A percentile compares a stretch with the other conserved stretches of the same genome.
These are phyloP conservation scores for Auricularia auricula-judae DNA, from an alignment of 768 basidiomycete species.

Conservation along the genomic window DNA sequence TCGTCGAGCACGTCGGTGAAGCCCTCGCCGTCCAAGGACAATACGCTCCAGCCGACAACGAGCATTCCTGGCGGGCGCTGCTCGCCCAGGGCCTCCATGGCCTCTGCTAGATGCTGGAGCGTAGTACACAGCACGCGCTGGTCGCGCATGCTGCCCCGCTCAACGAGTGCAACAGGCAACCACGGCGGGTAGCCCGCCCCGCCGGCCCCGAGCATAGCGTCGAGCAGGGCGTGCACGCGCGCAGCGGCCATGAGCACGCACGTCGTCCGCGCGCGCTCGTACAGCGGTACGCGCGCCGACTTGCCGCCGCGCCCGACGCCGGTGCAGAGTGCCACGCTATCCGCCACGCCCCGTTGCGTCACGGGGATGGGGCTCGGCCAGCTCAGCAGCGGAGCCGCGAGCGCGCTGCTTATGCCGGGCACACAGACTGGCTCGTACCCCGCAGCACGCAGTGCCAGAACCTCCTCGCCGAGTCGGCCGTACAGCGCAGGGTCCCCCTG, in stretches of 20 bases:
- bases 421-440: constrained; percentile 79
- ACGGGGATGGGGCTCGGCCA: constrained; percentile 59
- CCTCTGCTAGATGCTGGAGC: constrained; percentile 54
- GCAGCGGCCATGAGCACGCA: constrained; percentile 95
- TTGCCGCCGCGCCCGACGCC: constrained; percentile 86
- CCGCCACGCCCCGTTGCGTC: constrained; percentile 90
- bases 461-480: constrained; percentile 89
- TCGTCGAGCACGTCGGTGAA: constrained; percentile 60
- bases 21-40: constrained; percentile 64
- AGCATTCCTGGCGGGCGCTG: constrained; percentile 96
- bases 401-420: constrained; percentile 81
- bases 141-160: constrained; percentile 89
- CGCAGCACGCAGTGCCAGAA: constrained; percentile 78
- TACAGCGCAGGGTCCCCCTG: constrained; percentile 97
- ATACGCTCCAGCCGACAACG: constrained; percentile 83
- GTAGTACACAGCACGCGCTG: constrained; percentile 79
- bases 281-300: constrained; percentile 75
- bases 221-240: constrained; percentile 59
- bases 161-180: constrained; percentile 85
- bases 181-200: constrained; percentile 60
- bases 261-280: constrained; percentile 70
- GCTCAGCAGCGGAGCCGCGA: constrained; percentile 83
- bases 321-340: constrained; percentile 82
- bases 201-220: constrained; percentile 34
- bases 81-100: constrained; percentile 64